Evolutionary conservation across 148 eudicot genomes (phyloP), one percentile per base, ranked within the genome.

Genomic region (Rhododendron henanense): DNA sequence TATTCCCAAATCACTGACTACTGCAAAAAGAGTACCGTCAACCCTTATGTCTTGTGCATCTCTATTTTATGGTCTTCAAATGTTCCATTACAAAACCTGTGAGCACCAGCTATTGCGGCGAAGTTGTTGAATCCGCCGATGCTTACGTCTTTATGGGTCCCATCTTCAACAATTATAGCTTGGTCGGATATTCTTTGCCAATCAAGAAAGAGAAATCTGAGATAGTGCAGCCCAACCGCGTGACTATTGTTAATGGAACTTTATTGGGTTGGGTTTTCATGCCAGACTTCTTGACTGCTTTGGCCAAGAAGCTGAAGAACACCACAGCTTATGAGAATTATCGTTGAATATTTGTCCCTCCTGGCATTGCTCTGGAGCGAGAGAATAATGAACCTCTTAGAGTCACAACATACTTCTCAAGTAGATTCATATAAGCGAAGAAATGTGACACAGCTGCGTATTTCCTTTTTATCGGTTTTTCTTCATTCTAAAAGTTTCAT

Each of bases 61-160:
- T 41, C 44, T 41, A 41, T 41, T 41, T 41, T 41, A 41, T 41
- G 44, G 44, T 41, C 44, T 41, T 41, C 44, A 41, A 41, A 41
- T 41, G 44, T 41, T 41, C 7, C 44, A 41, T 41, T 41, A 41
- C 44, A 41, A 41, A 41, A 41, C 6, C 96, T 18, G 96, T 95
- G 0, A 93, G 95, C 73, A 92, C 92, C 61, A 84, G 87, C 83
- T 95, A 85, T 77, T 92, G 90, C n/a, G 94, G 94, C 73, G 98
- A 95, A 89, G 90, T 95, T 7, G 96, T 94, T 13, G 96, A 94
- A 89, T 95, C 96, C 23, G 96, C 96, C 8, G 96, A 95, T 86
- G 96, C 96, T 19, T 95, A 93, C 77, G 86, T 95, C 3, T 93
- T 95, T 23, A 93, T 93, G 21, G 98, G 98, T 13, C 96, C 96